phyloP scores from a whole-genome alignment of 2,329 filamentous ascomycete genomes.

The Macrophomina pseudophaseolina region DNA sequence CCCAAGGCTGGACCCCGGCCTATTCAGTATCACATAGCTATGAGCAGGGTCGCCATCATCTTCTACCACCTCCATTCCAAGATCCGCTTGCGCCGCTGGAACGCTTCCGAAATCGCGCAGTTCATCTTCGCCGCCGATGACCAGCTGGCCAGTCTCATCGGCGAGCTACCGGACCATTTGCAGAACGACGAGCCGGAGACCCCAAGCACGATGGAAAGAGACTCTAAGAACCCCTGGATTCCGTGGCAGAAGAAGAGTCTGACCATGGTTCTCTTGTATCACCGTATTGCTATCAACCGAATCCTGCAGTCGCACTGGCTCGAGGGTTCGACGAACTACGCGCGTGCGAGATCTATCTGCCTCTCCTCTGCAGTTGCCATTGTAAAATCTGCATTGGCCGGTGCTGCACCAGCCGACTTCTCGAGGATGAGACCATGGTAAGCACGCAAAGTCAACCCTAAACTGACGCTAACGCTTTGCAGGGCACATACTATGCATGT shows the following conservation, averaged over 20 bases:
- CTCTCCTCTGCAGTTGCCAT: slow-evolving; percentile 28
- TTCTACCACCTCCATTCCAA: slow-evolving; percentile 28
- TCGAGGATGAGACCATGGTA: slow-evolving; percentile 28
- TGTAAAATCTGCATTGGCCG: slow-evolving; percentile 22
- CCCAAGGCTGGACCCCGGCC: slow-evolving; percentile 21
- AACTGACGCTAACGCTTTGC: neutral
- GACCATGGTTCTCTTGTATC: slow-evolving; percentile 29
- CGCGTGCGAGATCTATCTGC: slow-evolving; percentile 29
- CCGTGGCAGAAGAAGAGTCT: slow-evolving; percentile 28
- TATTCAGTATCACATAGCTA: slow-evolving; percentile 30
- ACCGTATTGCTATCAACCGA: slow-evolving; percentile 29
- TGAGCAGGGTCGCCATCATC: slow-evolving; percentile 27
- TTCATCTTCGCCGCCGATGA: slow-evolving; percentile 30
- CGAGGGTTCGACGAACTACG: slow-evolving; percentile 29
- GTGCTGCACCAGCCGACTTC: slow-evolving; percentile 1
- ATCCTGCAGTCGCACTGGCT: slow-evolving; percentile 29
- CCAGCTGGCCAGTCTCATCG: slow-evolving; percentile 28
- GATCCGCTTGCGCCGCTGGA: slow-evolving; percentile 28
- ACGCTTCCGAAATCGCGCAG: slow-evolving; percentile 26
- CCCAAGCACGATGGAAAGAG: neutral
- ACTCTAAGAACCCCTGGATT: slow-evolving; percentile 27
- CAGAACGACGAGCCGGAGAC: slow-evolving; percentile 25
- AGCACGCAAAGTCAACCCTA: neutral
- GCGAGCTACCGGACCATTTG: slow-evolving; percentile 28
- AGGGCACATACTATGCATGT: slow-evolving; percentile 29